Base-by-base conservation (phyloP, 129 eudicot genomes). In the Helichrysum umbraculigerum region DNA sequence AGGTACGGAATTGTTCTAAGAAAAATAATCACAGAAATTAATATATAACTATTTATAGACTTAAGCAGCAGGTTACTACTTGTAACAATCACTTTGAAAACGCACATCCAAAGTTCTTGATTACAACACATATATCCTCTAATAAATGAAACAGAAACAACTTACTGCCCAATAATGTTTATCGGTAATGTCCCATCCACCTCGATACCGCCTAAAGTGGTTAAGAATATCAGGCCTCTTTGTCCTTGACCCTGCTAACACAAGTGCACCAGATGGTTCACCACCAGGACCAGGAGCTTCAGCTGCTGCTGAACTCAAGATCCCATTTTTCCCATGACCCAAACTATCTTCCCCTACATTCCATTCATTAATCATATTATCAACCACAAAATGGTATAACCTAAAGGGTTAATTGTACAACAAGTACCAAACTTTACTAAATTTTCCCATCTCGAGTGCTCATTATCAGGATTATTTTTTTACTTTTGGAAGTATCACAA, bases 121-220 rank as follows among this genome's bases (percentile, higher is more conserved):
- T 17, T 20, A 70, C 34, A 25, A 69, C 20, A n/a, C 29, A 68
- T 77, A 20, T 32, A 42, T 28, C 59, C 2, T 57, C 19, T 39
- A 57, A 3, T 39, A 57, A 3, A 21, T 35, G 6, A 4, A 60
- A 44, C 54, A 56, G 44, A 51, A 14, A 70, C 30, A 64, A 72
- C 98, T 87, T 89, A 89, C 98, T 68, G 98, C 96, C 96, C 93
- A 92, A 82, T 92, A 92, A 75, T 92, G 98, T 64, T 89, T 86
- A 79, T 89, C 86, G 50, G 88, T 81, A 68, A 92, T 86, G 76
- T 92, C 88, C 98, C 98, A 92, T 75, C 98, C 98, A 81, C 96
- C 98, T 47, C 79, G 84, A 81, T 92, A 92, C 39, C 65, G 81
- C 75, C 78, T 85, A 78, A 89, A 92, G 12, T 83, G 73, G 25